phyloP scores from a whole-genome alignment of 305 asterid genomes.

The Fraxinus latifolia region DNA sequence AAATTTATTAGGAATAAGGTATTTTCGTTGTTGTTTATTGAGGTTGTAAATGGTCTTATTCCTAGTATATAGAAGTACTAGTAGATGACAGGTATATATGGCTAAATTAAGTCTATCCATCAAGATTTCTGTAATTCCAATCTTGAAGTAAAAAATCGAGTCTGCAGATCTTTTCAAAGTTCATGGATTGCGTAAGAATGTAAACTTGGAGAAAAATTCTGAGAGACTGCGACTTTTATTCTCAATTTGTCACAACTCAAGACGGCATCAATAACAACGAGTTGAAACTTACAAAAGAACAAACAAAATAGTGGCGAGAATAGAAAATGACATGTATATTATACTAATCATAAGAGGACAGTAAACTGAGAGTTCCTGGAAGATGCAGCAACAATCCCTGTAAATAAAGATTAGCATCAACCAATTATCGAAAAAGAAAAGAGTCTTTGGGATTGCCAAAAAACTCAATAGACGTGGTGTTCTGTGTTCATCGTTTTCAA shows the following conservation, averaged over 20 bases:
- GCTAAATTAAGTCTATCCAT: neutral
- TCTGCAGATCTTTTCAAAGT: neutral
- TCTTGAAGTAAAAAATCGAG: neutral
- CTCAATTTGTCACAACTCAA: neutral
- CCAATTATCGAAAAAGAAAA: no score
- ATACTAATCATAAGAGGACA: neutral
- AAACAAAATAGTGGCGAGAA: neutral
- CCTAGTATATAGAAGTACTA: no score
- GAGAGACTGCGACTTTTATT: neutral
- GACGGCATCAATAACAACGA: neutral
- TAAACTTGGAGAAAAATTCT: neutral
- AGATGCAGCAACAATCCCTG: neutral
- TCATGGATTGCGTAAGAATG: neutral
- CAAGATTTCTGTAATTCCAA: neutral
- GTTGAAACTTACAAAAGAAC: neutral
- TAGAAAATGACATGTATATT: neutral
- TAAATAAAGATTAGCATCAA: neutral
- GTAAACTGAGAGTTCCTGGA: neutral
- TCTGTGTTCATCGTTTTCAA: neutral
- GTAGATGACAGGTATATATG: no score
- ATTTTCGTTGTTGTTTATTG: no score
- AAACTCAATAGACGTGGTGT: neutral
- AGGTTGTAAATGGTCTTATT: no score
- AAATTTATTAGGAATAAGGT: no score
- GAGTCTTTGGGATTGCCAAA: neutral